A percentile compares a stretch with the other conserved stretches of the same genome.
phyloP scores from a whole-genome alignment of 1,139 yeast genomes.

The Sugiyamaella sp. region DNA sequence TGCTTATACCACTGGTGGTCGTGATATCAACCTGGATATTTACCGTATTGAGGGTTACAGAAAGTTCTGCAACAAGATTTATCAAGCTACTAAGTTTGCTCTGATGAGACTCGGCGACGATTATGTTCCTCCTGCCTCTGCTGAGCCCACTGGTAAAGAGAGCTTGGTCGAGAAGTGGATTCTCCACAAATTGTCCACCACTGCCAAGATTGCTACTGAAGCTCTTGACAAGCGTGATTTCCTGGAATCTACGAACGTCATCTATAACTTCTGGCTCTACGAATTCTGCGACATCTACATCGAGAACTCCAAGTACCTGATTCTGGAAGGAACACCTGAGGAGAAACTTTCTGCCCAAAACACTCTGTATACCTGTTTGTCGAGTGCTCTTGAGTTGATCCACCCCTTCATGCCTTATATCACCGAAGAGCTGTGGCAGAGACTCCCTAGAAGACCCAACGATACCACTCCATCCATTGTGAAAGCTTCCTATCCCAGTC shows the following conservation, averaged over 20 bases:
- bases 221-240: constrained; percentile 84
- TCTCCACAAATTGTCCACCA: constrained; percentile 75
- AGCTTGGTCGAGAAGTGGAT: constrained; percentile 97
- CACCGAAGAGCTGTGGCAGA: constrained; percentile 98
- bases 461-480: constrained; percentile 74
- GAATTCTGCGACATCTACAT: constrained; percentile 97
- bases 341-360: constrained; percentile 91
- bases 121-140: constrained; percentile 73
- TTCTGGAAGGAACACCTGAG: constrained; percentile 83
- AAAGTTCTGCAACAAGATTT: constrained; percentile 98
- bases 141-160: constrained; percentile 71
- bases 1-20: constrained; percentile 98
- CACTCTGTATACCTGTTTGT: constrained; percentile 90
- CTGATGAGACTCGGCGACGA: constrained; percentile 90
- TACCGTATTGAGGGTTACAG: constrained; percentile 98
- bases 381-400: constrained; percentile 86
- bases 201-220: constrained; percentile 66
- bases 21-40: constrained; percentile 95
- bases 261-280: constrained; percentile 91
- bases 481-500: constrained; percentile 74
- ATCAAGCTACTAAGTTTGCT: constrained; percentile 97
- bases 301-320: constrained; percentile 92
- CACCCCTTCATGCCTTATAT: constrained; percentile 99
- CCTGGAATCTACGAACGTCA: constrained; percentile 80
- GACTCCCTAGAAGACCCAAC: constrained; percentile 83